Evolutionary conservation across 1,139 yeast genomes (phyloP), one percentile per base, ranked within the genome.

Genomic region (Geotrichum phurueaensis): DNA sequence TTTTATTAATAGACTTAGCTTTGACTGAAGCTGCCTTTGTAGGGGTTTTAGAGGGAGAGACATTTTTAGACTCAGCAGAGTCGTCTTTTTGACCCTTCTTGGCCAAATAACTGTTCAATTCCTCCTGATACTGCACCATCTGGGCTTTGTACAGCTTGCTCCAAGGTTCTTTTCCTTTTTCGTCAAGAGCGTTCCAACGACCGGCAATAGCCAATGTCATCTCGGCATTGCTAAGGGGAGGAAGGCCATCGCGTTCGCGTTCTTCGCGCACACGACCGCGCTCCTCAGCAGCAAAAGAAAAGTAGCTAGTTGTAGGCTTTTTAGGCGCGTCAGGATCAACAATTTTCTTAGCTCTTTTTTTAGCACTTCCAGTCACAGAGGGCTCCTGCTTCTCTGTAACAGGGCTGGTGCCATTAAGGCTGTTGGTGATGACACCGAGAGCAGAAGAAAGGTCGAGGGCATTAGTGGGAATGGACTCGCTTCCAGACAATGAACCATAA

Each of bases 181-280:
- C 87, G 60, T 84, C 71, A 70, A 90, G 77, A 55, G 79, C 81
- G 68, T 84, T 83, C 97, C 97, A 91, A 72, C 85, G 83, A 68
- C 82, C 84, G 60, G 94, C 85, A 67, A 90, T 85, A 68, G 86
- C 85, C 68, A 84, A 85, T 54, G 95, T 88, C 76, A 89, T 82
- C 67, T 89, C 96, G 51, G 84, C 82, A 58, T 92, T 88, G 27
- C 86, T 79, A 65, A 87, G 78, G 7, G 90, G 82, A 20, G 86
- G 81, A 65, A 82, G 78, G 43, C 86, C 86, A 62, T 79, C 78
- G 57, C 78, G 76, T 63, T 76, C 79, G 71, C 95, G 81, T 65
- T 87, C 90, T 63, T 84, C 85, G 64, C 86, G 84, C 65, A 90
- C 66, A 31, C 63, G 55, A 51, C 68, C 66, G 12, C 77, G 71